Evolutionary conservation across 2,329 filamentous ascomycete species (phyloP), one percentile per base, ranked within the genome.

Genomic region (Trichophyton schoenleinii): DNA sequence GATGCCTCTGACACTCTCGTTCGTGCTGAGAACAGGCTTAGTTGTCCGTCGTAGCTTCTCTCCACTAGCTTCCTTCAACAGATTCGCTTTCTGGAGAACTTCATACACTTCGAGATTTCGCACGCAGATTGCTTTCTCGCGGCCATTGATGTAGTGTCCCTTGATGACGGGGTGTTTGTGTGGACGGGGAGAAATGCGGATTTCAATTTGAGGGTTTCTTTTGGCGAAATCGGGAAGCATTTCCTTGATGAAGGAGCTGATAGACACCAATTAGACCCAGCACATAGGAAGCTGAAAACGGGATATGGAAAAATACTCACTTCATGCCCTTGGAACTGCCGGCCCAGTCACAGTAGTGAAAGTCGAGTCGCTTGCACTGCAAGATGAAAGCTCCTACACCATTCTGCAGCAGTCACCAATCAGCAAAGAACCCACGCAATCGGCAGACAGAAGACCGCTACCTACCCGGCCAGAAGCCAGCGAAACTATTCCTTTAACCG

Each of bases 261-360:
- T 57, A 34, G 57, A 6, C 22, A 44, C 20, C 44, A 38, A n/a
- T 48, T 49, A 48, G 25, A 34, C 20, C 20, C n/a, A 49, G 28
- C 6, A 22, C 20, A 11, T 48, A 36, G 9, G 8, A 41, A 41
- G 11, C 22, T 9, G 7, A 15, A 58, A 58, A 61, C 59, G 62
- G 44, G 4, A 44, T 44, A 22, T 42, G 4, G 48, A 28, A 57
- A 28, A 63, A 46, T 52, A 72, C 82, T 65, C 80, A 94, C 89
- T 95, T 94, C 91, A 97, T 96, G 72, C 94, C 94, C 70, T 80
- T 85, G 42, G 92, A 97, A 74, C 89, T 95, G 65, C 91, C 94
- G 62, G 88, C 89, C 84, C 88, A 91, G 81, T 97, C 91, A 80
- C 94, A 97, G 80, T 96, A 99, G 79, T 95, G 89, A 72, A 99